Conservation (phyloP, 2,329 filamentous ascomycete genomes). For the Epichloe bromicola region DNA sequence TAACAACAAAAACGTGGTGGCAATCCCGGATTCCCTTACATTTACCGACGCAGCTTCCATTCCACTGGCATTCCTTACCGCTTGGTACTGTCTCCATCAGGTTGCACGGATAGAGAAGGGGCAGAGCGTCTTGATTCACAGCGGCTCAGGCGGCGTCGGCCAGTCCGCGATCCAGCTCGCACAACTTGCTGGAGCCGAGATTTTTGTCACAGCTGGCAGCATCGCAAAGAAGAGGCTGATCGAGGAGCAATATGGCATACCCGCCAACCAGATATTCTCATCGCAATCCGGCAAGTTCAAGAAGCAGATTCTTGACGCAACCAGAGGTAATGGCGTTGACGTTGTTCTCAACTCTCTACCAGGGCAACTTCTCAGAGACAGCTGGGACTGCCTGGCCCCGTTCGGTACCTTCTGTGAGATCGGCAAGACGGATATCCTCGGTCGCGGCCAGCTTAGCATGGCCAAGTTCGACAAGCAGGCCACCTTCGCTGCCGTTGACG, state of each 20-base stretch:
- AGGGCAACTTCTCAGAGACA: conserved; percentile 27
- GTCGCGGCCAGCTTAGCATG: conserved; percentile 32
- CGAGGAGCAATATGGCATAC: conserved; percentile 22
- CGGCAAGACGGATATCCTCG: conserved; percentile 22
- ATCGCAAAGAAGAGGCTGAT: conserved; percentile 23
- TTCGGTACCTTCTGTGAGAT: conserved; percentile 35
- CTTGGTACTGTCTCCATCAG: neutral
- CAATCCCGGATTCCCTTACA: neutral
- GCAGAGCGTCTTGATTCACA: conserved; percentile 27
- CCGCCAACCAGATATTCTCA: conserved; percentile 17
- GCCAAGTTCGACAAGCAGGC: conserved; percentile 20
- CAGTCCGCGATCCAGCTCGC: conserved; percentile 26
- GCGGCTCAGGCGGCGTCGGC: conserved; percentile 24
- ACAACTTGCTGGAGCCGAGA: conserved; percentile 22
- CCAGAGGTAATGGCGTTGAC: conserved; percentile 46
- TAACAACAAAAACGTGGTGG: neutral
- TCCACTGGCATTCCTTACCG: neutral
- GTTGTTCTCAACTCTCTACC: conserved; percentile 45
- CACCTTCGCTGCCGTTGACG: conserved; percentile 30
- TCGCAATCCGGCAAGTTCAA: neutral
- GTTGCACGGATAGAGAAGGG: neutral
- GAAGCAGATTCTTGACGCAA: conserved; percentile 6
- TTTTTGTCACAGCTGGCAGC: conserved; percentile 29
- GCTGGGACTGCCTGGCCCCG: conserved; percentile 30
- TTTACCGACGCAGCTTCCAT: neutral